Base-by-base conservation (phyloP, 345 rosid genomes). In the Aquilaria yunnanensis region DNA sequence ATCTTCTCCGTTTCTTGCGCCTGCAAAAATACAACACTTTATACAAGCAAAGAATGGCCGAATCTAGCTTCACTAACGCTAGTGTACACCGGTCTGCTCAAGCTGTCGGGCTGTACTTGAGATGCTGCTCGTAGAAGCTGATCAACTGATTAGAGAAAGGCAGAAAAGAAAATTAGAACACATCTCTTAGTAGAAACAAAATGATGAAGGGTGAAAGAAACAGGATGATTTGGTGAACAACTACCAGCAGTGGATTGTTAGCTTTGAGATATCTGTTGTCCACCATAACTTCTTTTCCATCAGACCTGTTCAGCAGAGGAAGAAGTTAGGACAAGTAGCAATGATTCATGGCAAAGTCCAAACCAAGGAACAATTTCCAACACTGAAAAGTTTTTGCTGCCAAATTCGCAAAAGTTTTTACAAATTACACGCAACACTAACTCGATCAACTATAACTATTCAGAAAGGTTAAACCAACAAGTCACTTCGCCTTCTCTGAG, bases 121-220 rank as follows among this genome's bases (percentile, higher is more conserved):
- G 90, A 81, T 89, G 85, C 68, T 89, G 90, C 89, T 92, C 98
- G 37, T 92, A 92, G 76, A 82, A 95, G 64, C 81, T 80, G 75
- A 95, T 89, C 79, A 91, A 74, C 97, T 95, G 86, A 58, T 32
- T 61, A 16, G 4, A 41, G 61, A 50, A 14, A 37, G 66, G 33
- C 52, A 16, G 57, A 56, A 47, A 53, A 58, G 12, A 48, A 9
- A 32, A 2, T 2, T 48, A 16, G 11, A 10, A 62, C 43, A 37
- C 43, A 37, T 37, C 2, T 37, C 5, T 5, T 3, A 37, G 43
- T 37, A 37, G 13, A 52, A 47, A 60, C 70, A 69, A 23, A 23
- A 23, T 23, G 23, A 23, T 23, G 23, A 23, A 23, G 23, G 23
- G 56, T 48, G 13, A 37, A 58, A 34, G 33, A 14, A 34, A 29